phyloP scores from a whole-genome alignment of 2,329 filamentous ascomycete species.

The Fusarium torulosum region DNA sequence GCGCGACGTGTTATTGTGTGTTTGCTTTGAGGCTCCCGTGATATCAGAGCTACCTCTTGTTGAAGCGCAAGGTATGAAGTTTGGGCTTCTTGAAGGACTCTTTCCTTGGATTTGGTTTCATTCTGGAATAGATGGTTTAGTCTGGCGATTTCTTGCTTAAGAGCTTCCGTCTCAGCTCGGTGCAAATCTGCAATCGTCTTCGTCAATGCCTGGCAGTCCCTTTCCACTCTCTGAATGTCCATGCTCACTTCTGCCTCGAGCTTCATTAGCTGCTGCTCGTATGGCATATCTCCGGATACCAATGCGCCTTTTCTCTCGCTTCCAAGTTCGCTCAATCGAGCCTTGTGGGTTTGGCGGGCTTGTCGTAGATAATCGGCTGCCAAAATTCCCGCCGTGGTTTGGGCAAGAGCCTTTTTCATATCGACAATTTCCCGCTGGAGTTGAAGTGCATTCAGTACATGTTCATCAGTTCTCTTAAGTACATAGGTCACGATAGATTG shows the following conservation, averaged over 20 bases:
- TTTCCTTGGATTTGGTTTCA: neutral
- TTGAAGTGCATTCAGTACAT: neutral
- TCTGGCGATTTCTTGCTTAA: neutral
- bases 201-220: neutral
- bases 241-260: neutral
- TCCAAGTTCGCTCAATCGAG: neutral
- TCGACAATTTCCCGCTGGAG: constrained; percentile 16
- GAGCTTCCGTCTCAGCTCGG: neutral
- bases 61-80: neutral
- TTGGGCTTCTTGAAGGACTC: neutral
- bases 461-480: neutral
- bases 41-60: neutral
- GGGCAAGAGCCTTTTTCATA: neutral
- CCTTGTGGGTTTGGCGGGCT: neutral
- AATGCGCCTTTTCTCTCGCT: neutral
- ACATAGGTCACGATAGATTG: neutral
- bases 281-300: rapidly evolving
- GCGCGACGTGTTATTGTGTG: neutral
- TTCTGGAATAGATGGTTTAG: neutral
- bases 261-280: neutral
- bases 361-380: neutral
- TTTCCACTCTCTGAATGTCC: neutral
- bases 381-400: constrained; percentile 11
- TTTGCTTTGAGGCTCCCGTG: neutral
- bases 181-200: neutral